Evolutionary conservation across 148 eudicot genomes (phyloP).

Genomic region (Heliosperma pusillum): DNA sequence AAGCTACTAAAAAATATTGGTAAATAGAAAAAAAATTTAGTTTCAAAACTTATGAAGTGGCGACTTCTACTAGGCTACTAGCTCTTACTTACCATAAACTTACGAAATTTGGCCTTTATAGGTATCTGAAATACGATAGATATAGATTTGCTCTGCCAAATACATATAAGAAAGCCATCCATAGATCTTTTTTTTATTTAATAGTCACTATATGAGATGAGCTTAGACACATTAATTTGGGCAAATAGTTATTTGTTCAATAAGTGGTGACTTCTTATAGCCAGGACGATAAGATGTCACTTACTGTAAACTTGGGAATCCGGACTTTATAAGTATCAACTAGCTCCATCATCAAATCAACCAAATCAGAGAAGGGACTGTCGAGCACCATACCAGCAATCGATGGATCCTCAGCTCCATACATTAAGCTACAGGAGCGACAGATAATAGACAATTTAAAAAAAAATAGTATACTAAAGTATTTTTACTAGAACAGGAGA

Average conservation of each 20-base stretch:
- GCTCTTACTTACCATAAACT: background rate
- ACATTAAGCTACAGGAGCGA: conserved; percentile 72
- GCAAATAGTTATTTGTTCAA: background rate
- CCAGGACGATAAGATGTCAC: conserved; percentile 21
- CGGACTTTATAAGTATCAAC: conserved; percentile 95
- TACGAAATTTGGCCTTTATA: too few species aligned
- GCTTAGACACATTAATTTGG: background rate
- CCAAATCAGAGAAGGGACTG: conserved; percentile 96
- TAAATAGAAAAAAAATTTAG: too few species aligned
- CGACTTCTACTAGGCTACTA: background rate
- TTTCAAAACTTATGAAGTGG: background rate
- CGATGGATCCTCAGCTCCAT: conserved; percentile 98
- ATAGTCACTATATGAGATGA: conserved; percentile 3
- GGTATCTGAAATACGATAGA: background rate
- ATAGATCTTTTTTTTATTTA: background rate
- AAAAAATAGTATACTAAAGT: background rate
- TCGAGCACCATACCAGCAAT: conserved; percentile 99
- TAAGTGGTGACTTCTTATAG: background rate
- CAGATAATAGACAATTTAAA: conserved; percentile 11
- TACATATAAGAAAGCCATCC: conserved; percentile 6
- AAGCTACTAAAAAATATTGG: background rate
- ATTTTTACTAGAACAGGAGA: background rate
- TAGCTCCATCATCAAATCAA: conserved; percentile 98
- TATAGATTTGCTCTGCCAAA: background rate
- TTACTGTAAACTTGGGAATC: conserved; percentile 92